Evolutionary conservation across 2,329 filamentous ascomycete genomes (phyloP).

Genomic region (Magnaporthales sp.): DNA sequence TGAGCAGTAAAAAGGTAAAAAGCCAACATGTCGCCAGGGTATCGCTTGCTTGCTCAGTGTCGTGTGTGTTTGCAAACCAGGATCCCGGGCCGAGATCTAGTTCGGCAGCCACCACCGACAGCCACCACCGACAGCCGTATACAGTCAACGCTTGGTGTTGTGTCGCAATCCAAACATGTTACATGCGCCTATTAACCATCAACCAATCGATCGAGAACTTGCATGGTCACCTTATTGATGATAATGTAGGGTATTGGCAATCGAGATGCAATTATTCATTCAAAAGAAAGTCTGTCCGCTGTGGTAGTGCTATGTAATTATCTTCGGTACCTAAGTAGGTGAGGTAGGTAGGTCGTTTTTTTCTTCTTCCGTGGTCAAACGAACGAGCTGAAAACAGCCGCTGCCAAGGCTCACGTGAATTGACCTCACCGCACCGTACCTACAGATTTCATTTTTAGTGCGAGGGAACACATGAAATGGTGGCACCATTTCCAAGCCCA

Average conservation of each 20-base stretch:
- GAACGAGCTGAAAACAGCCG: not conserved
- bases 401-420: not conserved
- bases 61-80: not conserved
- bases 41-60: no score
- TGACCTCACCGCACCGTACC: not conserved
- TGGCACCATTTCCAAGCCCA: not conserved
- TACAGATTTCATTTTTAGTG: not conserved
- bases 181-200: not conserved
- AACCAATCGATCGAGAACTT: not conserved
- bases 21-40: not conserved
- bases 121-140: not conserved
- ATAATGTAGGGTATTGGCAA: not conserved
- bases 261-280: not conserved
- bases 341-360: not conserved
- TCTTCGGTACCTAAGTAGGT: not conserved
- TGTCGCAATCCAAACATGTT: not conserved
- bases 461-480: not conserved
- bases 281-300: no score
- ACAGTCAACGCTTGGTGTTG: not conserved
- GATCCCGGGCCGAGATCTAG: conserved; percentile 1
- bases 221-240: not conserved
- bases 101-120: not conserved
- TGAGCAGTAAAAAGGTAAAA: not conserved
- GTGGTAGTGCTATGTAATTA: no score
- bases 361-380: not conserved